These are phyloP conservation scores for Salvia sclarea DNA, from an alignment of 305 asterid species.

Conservation along the genomic window DNA sequence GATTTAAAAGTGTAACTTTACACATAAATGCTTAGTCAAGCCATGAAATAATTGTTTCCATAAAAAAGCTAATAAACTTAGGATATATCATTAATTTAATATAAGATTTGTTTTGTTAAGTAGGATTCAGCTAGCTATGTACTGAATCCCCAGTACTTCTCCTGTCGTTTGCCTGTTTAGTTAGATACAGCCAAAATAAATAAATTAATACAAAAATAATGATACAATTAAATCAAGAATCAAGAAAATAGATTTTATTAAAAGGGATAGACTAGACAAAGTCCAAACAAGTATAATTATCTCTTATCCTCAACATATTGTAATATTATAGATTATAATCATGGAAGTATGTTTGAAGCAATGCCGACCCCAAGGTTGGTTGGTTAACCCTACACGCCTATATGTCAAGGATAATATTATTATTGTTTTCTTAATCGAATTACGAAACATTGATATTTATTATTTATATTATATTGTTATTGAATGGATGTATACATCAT, in stretches of 20 bases:
- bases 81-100: not conserved
- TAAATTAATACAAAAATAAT: not conserved
- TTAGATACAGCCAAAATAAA: slow-evolving; percentile 24
- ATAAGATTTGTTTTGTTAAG: slow-evolving; percentile 30
- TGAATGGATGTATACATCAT: not conserved
- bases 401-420: not conserved
- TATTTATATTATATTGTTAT: too few relatives aligned
- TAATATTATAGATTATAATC: slow-evolving; percentile 30
- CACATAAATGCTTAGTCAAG: slow-evolving; percentile 34
- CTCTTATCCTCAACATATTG: slow-evolving; percentile 32
- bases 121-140: slow-evolving; percentile 45
- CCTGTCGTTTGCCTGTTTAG: slow-evolving; percentile 7
- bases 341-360: slow-evolving; percentile 19
- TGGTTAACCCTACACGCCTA: slow-evolving; percentile 27
- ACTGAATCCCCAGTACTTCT: slow-evolving; percentile 20
- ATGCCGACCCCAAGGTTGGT: slow-evolving; percentile 50
- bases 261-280: not conserved
- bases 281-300: slow-evolving; percentile 29
- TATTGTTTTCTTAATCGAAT: not conserved
- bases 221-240: not conserved
- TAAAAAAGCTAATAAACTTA: slow-evolving; percentile 22
- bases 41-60: slow-evolving; percentile 7
- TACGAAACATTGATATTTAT: not conserved
- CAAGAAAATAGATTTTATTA: not conserved
- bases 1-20: slow-evolving; percentile 5